These are phyloP conservation scores for Pseudogymnoascus sp. DNA, from an alignment of 2,329 filamentous ascomycete species.

Conservation along the genomic window DNA sequence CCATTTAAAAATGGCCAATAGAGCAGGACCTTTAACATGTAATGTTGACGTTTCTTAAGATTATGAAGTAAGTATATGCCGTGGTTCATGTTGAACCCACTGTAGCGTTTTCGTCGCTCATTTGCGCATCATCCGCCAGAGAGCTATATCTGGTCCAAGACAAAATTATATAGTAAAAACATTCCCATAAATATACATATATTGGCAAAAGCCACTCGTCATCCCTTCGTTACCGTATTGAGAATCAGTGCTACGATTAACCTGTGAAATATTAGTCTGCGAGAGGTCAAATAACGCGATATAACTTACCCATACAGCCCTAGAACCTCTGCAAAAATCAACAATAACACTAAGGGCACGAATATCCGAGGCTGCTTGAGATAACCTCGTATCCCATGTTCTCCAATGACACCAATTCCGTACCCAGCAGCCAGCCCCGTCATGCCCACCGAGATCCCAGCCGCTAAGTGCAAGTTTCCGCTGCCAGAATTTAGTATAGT, in stretches of 20 bases:
- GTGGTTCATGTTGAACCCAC: background rate
- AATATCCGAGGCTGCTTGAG: background rate
- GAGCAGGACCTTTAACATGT: background rate
- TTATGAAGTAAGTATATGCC: background rate
- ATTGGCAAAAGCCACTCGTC: background rate
- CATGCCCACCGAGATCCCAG: background rate
- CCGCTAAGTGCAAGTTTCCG: background rate
- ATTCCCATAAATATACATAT: background rate
- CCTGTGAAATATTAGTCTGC: background rate
- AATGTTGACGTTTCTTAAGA: background rate
- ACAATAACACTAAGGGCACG: background rate
- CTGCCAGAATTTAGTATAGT: background rate
- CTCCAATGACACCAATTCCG: background rate
- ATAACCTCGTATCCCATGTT: background rate
- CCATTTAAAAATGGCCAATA: background rate
- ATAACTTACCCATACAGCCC: background rate
- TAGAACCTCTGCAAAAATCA: conserved; percentile 1
- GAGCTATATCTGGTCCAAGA: background rate
- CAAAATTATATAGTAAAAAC: background rate
- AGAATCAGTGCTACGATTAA: background rate
- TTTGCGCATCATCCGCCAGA: background rate
- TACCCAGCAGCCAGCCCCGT: background rate
- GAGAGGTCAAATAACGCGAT: background rate
- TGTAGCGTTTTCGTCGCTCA: background rate
- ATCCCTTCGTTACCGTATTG: background rate